phyloP scores from a whole-genome alignment of 371 early-diverging fungal species.

The Rhizopus arrhizus region DNA sequence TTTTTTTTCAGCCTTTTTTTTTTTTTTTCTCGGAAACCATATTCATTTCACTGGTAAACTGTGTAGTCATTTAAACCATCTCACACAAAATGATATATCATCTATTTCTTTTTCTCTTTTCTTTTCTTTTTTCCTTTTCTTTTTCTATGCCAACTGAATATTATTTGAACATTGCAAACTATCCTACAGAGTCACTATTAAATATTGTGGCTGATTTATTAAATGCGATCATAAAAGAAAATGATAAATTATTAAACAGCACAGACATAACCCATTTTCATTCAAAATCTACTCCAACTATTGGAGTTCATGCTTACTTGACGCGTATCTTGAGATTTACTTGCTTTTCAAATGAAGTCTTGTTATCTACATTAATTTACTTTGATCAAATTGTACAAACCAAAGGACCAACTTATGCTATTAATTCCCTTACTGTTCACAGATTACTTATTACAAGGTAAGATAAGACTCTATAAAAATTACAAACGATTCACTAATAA shows the following conservation, averaged over 20 bases:
- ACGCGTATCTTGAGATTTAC: slow-evolving; percentile 77
- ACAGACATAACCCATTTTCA: slow-evolving; percentile 77
- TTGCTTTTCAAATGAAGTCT: slow-evolving; percentile 73
- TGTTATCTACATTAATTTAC: slow-evolving; percentile 79
- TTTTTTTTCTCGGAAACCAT: slow-evolving; percentile 1
- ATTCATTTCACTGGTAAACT: too few species aligned
- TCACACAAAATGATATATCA: too few species aligned
- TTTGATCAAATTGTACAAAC: slow-evolving; percentile 78
- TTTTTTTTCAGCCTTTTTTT: background rate
- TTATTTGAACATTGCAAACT: slow-evolving; percentile 42
- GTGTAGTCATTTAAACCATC: too few species aligned
- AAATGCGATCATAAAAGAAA: slow-evolving; percentile 60
- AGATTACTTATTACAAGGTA: slow-evolving; percentile 76
- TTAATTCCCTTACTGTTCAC: slow-evolving; percentile 81
- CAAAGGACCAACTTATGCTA: slow-evolving; percentile 47
- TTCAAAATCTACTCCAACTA: slow-evolving; percentile 78
- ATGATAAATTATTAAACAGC: slow-evolving; percentile 64
- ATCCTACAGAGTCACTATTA: slow-evolving; percentile 36
- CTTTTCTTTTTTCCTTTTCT: background rate
- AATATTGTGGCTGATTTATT: slow-evolving; percentile 56
- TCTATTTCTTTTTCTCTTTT: background rate
- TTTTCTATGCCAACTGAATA: slow-evolving; percentile 13
- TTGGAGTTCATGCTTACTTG: slow-evolving; percentile 68
- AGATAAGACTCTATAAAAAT: background rate
- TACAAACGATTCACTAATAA: background rate